Evolutionary conservation across 225 moss, liverwort and hornwort genomes (phyloP), one percentile per base, ranked within the genome.

Genomic region (Marchantia polymorpha): DNA sequence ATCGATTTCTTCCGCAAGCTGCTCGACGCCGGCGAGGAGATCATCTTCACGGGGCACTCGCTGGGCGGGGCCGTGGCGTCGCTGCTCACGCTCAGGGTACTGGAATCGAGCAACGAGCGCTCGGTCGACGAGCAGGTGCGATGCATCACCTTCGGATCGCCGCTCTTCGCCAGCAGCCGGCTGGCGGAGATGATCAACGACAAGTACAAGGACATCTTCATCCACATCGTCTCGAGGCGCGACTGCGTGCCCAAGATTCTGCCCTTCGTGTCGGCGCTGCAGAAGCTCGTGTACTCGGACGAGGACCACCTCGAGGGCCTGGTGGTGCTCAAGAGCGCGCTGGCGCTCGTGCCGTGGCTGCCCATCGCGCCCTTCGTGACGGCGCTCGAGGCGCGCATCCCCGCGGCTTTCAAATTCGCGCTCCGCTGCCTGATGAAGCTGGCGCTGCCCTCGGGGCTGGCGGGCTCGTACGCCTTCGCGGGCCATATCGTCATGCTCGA

Each of bases 61-160:
- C 71, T 89, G 10, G 88, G 88, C 13, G 88, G 88, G 19, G 88
- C 88, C 8, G 88, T 89, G 20, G 88, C 88, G 1, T 89, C 88
- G 0, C 47, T 89, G 30, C 61, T 89, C 72, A 81, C 79, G 58
- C 81, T 89, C 60, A 63, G 86, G 80, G 84, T 89, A 10, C 64
- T 89, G 16, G 82, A 84, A 69, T 84, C 87, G 13, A 46, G 52
- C 79, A 83, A 55, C 82, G 85, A 4, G 58, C 10, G 25, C 86
- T 74, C 10, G 25, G 86, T 74, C 47, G 81, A 88, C 8, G 77
- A 90, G 59, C 88, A 88, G 61, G 85, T 90, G 69, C 88, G 84
- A 52, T 90, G 90, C 61, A 88, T 90, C 64, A 90, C 90, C 20
- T 90, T 90, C 59, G 90, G 90, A 63, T 83, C 89, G 51, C 88